phyloP scores from a whole-genome alignment of 495 filamentous ascomycete genomes.

The Penicillium cosmopolitanum region DNA sequence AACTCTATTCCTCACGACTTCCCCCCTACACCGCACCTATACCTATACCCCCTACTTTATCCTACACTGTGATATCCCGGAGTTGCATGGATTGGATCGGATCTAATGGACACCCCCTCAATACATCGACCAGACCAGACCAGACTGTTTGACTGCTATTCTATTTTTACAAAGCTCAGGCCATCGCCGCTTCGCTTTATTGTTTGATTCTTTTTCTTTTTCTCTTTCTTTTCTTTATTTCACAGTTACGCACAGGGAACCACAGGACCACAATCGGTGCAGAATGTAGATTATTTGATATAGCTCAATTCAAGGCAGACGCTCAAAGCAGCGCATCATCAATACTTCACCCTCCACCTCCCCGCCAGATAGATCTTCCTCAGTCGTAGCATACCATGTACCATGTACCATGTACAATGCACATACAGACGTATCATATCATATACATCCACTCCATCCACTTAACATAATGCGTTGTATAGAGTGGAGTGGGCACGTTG shows the following conservation, averaged over 20 bases:
- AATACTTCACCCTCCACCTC: background rate
- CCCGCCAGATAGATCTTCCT: no score
- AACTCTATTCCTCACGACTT: background rate
- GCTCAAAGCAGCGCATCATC: background rate
- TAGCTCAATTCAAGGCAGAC: background rate
- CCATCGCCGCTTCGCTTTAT: background rate
- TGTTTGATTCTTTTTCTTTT: background rate
- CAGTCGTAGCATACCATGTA: background rate
- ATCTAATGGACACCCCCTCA: conserved; percentile 10
- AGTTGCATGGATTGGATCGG: conserved; percentile 12
- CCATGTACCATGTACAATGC: background rate
- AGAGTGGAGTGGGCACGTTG: background rate
- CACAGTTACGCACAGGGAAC: no score
- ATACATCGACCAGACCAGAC: conserved; percentile 12
- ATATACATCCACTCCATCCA: no score
- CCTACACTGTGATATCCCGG: conserved; percentile 15
- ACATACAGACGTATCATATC: no score
- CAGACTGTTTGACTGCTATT: conserved; percentile 11
- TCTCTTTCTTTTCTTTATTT: background rate
- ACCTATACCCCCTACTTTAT: conserved; percentile 5
- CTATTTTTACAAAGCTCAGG: no score
- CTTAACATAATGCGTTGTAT: background rate
- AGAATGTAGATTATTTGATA: conserved; percentile 4
- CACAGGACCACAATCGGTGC: background rate
- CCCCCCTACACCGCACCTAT: no score